Conservation (phyloP, 2,329 filamentous ascomycete genomes). For the Lasiodiplodia citricola region DNA sequence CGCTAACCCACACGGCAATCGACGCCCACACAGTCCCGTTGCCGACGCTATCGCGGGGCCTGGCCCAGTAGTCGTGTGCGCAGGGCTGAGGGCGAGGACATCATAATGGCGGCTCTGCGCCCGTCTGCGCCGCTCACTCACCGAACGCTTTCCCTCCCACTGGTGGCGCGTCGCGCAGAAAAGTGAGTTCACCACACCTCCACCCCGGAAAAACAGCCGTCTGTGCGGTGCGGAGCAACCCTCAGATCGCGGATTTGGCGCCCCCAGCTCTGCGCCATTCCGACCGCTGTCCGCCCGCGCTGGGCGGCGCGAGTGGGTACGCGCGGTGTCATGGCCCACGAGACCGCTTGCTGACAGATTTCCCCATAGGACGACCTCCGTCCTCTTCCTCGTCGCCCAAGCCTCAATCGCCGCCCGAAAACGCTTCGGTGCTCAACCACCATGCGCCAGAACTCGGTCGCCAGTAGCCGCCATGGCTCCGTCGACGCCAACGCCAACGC, state of each 20-base stretch:
- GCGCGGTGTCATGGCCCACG: background rate
- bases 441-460: slow-evolving; percentile 20
- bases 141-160: background rate
- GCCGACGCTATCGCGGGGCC: slow-evolving; percentile 23
- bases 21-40: slow-evolving; percentile 13
- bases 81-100: slow-evolving; percentile 9
- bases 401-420: background rate
- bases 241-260: background rate
- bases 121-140: background rate
- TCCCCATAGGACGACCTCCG: background rate
- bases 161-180: background rate
- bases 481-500: slow-evolving; percentile 55
- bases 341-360: slow-evolving; percentile 8
- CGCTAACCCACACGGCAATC: slow-evolving; percentile 22
- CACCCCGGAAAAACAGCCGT: background rate
- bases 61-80: background rate
- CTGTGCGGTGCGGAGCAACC: slow-evolving; percentile 10
- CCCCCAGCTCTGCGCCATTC: background rate
- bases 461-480: slow-evolving; percentile 23
- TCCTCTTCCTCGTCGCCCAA: background rate
- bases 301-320: background rate
- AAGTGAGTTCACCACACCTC: background rate
- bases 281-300: slow-evolving; percentile 15
- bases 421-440: slow-evolving; percentile 19
- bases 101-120: slow-evolving; percentile 21